Conservation (phyloP, 306 rosid species). For the Quercus ilex region DNA sequence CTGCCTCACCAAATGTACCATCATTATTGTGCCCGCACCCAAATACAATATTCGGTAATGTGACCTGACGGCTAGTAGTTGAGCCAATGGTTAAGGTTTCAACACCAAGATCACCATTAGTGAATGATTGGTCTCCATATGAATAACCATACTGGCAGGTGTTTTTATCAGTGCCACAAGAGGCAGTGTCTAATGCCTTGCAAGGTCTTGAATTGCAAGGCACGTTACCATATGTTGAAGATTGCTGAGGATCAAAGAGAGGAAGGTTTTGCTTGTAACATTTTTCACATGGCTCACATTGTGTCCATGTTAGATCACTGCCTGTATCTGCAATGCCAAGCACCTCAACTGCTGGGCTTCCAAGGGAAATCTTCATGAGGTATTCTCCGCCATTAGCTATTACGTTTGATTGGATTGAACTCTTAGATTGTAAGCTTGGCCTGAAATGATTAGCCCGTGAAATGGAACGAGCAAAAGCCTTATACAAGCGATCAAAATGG, state of each 20-base stretch:
- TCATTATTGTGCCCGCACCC: constrained; percentile 47
- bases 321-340: constrained; percentile 61
- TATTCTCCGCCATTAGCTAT: constrained; percentile 38
- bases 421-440: not conserved
- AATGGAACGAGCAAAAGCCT: constrained; percentile 48
- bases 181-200: not conserved
- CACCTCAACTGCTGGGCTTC: constrained; percentile 43
- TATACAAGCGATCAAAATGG: constrained; percentile 20
- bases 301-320: constrained; percentile 64
- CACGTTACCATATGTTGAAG: constrained; percentile 34
- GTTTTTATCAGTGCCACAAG: not conserved
- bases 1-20: constrained; percentile 35
- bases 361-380: constrained; percentile 44
- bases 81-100: constrained; percentile 40
- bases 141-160: constrained; percentile 26
- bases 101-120: constrained; percentile 35
- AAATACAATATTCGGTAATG: constrained; percentile 12
- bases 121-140: constrained; percentile 46
- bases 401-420: constrained; percentile 16
- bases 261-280: constrained; percentile 51
- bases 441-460: constrained; percentile 14
- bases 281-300: constrained; percentile 48
- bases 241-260: constrained; percentile 37
- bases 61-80: not conserved
- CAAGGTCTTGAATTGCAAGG: constrained; percentile 31